A percentile compares a stretch with the other conserved stretches of the same genome.
phyloP scores from a whole-genome alignment of 352 stramenopile genomes.

The Phytopythium cucurbitacearum region DNA sequence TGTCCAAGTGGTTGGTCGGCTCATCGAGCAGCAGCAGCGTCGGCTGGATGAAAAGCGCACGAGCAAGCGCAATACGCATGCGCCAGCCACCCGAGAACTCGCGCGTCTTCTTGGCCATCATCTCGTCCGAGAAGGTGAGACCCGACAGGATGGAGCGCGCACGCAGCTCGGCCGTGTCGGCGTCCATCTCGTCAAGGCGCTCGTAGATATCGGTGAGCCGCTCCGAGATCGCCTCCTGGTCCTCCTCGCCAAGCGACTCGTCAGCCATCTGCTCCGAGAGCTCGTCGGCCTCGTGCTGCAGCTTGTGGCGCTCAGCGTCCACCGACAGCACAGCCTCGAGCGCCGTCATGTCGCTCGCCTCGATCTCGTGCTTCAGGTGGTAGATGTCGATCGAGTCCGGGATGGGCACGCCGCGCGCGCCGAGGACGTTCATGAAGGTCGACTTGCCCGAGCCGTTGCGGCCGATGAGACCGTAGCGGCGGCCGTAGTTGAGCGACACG shows the following conservation, averaged over 20 bases:
- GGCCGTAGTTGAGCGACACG: constrained; percentile 97
- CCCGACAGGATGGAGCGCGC: constrained; percentile 93
- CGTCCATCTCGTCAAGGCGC: constrained; percentile 93
- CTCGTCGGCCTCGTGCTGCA: constrained; percentile 91
- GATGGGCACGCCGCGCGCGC: constrained; percentile 92
- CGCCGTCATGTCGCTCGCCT: constrained; percentile 92
- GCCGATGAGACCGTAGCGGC: constrained; percentile 96
- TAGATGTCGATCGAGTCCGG: constrained; percentile 96
- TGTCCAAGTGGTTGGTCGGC: constrained; percentile 95
- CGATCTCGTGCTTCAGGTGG: constrained; percentile 95
- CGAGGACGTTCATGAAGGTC: constrained; percentile 97
- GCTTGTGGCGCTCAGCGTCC: constrained; percentile 91
- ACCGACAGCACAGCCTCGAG: constrained; percentile 94
- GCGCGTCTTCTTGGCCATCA: constrained; percentile 93
- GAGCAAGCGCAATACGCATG: constrained; percentile 95
- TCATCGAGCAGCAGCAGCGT: constrained; percentile 94
- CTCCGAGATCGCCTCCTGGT: constrained; percentile 83
- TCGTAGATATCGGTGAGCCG: constrained; percentile 94
- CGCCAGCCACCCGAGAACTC: constrained; percentile 96
- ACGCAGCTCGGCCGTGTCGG: constrained; percentile 90
- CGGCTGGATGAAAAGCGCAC: constrained; percentile 97
- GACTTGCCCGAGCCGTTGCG: constrained; percentile 96
- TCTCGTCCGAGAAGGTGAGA: constrained; percentile 94
- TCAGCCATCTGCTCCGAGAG: constrained; percentile 91
- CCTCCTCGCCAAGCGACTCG: constrained; percentile 86